Percentiles rank a stretch among this genome's conserved stretches.
These are phyloP conservation scores for Diaporthe vexans DNA, from an alignment of 2,329 filamentous ascomycete species.

Conservation along the genomic window DNA sequence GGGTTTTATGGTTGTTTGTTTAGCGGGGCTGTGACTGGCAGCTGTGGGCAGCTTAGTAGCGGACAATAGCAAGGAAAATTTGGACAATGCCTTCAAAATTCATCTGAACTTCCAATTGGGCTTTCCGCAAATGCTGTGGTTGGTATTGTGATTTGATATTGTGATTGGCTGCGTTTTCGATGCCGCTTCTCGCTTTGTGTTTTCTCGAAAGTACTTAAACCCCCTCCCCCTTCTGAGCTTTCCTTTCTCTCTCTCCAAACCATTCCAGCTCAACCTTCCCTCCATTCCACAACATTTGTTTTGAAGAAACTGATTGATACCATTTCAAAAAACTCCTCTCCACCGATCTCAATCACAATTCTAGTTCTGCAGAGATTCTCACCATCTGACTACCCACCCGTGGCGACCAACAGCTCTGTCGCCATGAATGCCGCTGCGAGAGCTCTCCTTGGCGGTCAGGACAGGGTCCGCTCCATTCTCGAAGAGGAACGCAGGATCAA, in stretches of 20 bases:
- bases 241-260: background rate
- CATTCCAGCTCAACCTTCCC: background rate
- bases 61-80: background rate
- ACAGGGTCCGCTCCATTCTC: background rate
- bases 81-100: background rate
- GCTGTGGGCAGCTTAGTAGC: background rate
- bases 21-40: background rate
- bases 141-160: constrained; percentile 11
- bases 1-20: background rate
- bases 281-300: background rate
- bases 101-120: constrained; percentile 3
- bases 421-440: constrained; percentile 1
- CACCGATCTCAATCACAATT: background rate
- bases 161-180: constrained; percentile 14
- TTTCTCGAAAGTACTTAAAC: background rate
- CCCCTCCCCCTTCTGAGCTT: background rate
- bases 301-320: background rate
- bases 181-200: background rate
- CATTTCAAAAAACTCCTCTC: background rate
- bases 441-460: background rate
- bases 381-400: background rate
- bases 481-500: constrained; percentile 7
- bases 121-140: background rate
- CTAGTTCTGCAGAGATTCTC: background rate
- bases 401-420: background rate